These are phyloP conservation scores for Lasiosphaeria ovina DNA, from an alignment of 495 filamentous ascomycete species.

Conservation along the genomic window DNA sequence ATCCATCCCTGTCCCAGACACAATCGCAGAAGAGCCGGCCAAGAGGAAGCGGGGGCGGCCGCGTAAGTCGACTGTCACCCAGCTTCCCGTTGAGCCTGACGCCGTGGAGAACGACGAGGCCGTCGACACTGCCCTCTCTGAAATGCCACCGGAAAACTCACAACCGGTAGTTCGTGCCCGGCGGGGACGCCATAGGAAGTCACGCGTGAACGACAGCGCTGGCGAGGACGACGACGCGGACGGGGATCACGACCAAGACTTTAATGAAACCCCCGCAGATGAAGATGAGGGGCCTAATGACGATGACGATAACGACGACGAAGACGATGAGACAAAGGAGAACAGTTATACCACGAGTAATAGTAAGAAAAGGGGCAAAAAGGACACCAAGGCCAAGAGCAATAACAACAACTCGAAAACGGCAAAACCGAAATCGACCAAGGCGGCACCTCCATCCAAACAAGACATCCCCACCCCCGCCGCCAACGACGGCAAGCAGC, in stretches of 20 bases:
- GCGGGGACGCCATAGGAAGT: too few relatives aligned
- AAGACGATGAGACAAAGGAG: not conserved
- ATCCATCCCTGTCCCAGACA: not conserved
- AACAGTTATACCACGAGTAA: not conserved
- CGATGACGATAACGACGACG: not conserved
- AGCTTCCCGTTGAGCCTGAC: constrained; percentile 5
- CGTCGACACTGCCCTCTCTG: constrained; percentile 3
- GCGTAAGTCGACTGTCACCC: constrained; percentile 5
- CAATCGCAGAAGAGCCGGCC: not conserved
- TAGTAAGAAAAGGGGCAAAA: too few relatives aligned
- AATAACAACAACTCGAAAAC: too few relatives aligned
- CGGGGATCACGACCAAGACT: too few relatives aligned
- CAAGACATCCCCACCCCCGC: too few relatives aligned
- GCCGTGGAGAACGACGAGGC: not conserved
- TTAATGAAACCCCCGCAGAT: not conserved
- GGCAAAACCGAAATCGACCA: too few relatives aligned
- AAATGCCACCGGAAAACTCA: constrained; percentile 5
- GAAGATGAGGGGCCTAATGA: constrained; percentile 4
- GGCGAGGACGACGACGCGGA: too few relatives aligned
- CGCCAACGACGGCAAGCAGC: too few relatives aligned
- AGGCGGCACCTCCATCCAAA: too few relatives aligned
- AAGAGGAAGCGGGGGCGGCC: constrained; percentile 9
- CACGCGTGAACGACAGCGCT: too few relatives aligned
- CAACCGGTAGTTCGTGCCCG: not conserved
- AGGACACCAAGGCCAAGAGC: too few relatives aligned